These are phyloP conservation scores for Spiraea crenata DNA, from an alignment of 331 rosid genomes.

Conservation along the genomic window DNA sequence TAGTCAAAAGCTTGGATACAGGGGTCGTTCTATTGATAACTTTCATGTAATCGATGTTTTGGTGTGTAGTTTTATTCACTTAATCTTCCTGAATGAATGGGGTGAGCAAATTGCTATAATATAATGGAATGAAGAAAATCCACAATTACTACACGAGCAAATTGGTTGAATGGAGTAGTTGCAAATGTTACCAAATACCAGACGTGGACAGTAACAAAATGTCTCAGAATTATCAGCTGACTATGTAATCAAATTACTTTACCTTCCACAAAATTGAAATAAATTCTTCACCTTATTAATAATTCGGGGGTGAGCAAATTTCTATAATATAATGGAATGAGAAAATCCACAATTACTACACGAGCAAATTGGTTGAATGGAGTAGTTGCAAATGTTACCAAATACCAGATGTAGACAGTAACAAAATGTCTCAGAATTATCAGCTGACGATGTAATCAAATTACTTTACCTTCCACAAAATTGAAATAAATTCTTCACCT, in stretches of 20 bases:
- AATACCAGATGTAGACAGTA: neutral
- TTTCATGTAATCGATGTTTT: too few relatives aligned
- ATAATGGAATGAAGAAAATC: neutral
- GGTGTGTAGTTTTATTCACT: too few relatives aligned
- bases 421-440: neutral
- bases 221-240: neutral
- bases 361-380: neutral
- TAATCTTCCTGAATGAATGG: too few relatives aligned
- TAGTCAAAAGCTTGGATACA: too few relatives aligned
- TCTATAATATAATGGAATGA: too few relatives aligned
- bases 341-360: neutral
- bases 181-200: constrained; percentile 5
- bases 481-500: too few relatives aligned
- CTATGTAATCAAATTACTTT: neutral
- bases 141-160: neutral
- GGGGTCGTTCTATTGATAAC: too few relatives aligned
- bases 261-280: neutral
- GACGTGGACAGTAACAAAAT: neutral
- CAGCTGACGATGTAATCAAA: neutral
- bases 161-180: constrained; percentile 7
- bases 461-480: neutral
- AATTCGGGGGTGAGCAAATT: too few relatives aligned
- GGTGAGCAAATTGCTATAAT: too few relatives aligned
- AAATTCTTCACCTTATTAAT: neutral
- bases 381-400: constrained; percentile 8